Evolutionary conservation across 2,329 filamentous ascomycete species (phyloP), one percentile per base, ranked within the genome.

Genomic region (Ascochyta rabiei): DNA sequence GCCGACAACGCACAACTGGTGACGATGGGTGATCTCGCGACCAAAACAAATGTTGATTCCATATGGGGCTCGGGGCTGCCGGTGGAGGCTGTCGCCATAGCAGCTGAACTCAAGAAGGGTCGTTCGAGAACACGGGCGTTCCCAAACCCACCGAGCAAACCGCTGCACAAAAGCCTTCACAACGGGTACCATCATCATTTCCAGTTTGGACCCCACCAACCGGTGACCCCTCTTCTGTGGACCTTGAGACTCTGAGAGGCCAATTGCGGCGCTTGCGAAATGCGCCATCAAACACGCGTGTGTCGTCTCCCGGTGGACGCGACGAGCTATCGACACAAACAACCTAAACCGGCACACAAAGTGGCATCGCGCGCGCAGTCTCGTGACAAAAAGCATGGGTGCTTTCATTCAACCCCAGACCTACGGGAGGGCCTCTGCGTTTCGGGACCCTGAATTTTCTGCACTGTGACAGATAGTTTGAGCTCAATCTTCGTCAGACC

Each of bases 101-200:
- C 48, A 50, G 70, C 72, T 73, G 69, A 70, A 66, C 57, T 54
- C 34, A 33, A 41, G 41, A 50, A 55, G 52, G 52, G 46, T 48
- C 53, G 62, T 64, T 72, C 70, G 64, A 70, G 68, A 73, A 71
- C 66, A 54, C 61, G 48, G 46, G 46, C 60, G 56, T 60, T 42
- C 52, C 59, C 60, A 56, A 28, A 50, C 52, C 48, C 53, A 54
- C 60, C 56, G 43, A 54, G 47, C 48, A 57, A 58, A 57, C 48
- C 46, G 47, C 59, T 71, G 68, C 71, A 74, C 68, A 48, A 75
- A 75, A 66, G 23, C 60, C 62, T 72, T 71, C 67, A 70, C 60
- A 72, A 64, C 57, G 43, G 52, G 52, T 43, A 40, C 52, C 37
- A 55, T 55, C 52, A 55, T 50, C 37, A 55, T 50, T 55, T 55